Conservation (phyloP, 208 protist species). For the Naegleria gruberi region DNA sequence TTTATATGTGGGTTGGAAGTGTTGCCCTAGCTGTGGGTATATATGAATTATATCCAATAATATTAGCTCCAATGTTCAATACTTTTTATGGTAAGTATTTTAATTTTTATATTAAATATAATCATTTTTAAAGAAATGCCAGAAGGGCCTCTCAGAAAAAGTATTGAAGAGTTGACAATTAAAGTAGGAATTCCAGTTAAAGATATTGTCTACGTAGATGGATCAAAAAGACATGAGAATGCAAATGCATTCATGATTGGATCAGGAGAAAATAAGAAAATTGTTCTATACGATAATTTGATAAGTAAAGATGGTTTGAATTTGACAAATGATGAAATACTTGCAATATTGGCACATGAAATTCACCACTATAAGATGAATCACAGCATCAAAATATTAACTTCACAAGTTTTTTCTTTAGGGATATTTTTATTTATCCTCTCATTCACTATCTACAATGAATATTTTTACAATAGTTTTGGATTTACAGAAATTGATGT, state of each 20-base stretch:
- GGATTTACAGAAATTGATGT: slow-evolving; percentile 13
- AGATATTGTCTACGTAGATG: neutral
- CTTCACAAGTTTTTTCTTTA: neutral
- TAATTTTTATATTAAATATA: neutral
- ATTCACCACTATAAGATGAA: slow-evolving; percentile 6
- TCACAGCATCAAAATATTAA: neutral
- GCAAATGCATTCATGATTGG: neutral
- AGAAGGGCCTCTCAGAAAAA: neutral
- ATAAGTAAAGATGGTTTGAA: neutral
- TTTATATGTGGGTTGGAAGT: neutral
- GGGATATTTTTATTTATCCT: slow-evolving; percentile 20
- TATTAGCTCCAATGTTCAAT: slow-evolving; percentile 3
- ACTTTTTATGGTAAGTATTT: neutral
- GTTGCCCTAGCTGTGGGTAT: slow-evolving; percentile 10
- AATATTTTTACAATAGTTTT: slow-evolving; percentile 15
- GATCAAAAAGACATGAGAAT: neutral
- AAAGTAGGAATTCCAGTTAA: neutral
- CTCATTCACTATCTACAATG: neutral
- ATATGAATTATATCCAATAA: slow-evolving; percentile 17
- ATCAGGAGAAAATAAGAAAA: neutral
- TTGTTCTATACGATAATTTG: slow-evolving; percentile 11
- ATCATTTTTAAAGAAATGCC: neutral
- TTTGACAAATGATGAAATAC: slow-evolving; percentile 8
- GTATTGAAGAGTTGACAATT: neutral
- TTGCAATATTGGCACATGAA: slow-evolving; percentile 19